Evolutionary conservation across 1,284 basidiomycete genomes (phyloP).

Genomic region (Boletus semigastroideus): DNA sequence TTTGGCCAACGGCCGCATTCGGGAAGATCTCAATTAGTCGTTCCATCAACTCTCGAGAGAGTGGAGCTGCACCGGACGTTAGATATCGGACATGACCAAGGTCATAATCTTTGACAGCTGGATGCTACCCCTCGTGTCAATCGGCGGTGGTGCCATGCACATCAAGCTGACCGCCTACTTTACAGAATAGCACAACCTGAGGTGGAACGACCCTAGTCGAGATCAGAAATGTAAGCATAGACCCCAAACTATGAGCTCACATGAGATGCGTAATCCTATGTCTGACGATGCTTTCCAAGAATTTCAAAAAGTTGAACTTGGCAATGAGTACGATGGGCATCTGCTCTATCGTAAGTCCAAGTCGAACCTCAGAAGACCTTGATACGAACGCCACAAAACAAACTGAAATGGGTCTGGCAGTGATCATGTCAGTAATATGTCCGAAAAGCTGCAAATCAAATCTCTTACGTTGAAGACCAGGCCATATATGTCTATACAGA

Average conservation of each 20-base stretch:
- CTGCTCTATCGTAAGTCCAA: conserved; percentile 25
- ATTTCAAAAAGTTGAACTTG: conserved; percentile 54
- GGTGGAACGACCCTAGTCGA: conserved; percentile 51
- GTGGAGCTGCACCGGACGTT: conserved; percentile 61
- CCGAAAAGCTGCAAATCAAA: neutral
- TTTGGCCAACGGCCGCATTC: conserved; percentile 46
- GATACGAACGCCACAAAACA: conserved; percentile 42
- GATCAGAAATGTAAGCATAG: conserved; percentile 11
- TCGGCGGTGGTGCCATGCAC: neutral
- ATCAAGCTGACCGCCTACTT: conserved; percentile 40
- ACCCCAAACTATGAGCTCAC: conserved; percentile 34
- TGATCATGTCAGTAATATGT: conserved; percentile 2
- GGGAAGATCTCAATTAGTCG: conserved; percentile 49
- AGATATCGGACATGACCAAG: conserved; percentile 49
- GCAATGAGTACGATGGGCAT: conserved; percentile 47
- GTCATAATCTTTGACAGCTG: conserved; percentile 54
- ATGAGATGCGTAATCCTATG: conserved; percentile 53
- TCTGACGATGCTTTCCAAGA: conserved; percentile 52
- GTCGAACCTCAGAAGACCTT: neutral
- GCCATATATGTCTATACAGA: conserved; percentile 49
- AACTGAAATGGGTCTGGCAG: conserved; percentile 37
- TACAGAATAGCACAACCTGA: conserved; percentile 55
- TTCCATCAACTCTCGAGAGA: conserved; percentile 50
- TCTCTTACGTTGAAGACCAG: conserved; percentile 42
- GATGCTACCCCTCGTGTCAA: conserved; percentile 40